Evolutionary conservation across 2,329 filamentous ascomycete species (phyloP).

Genomic region (Neophaeococcomyces aloes): DNA sequence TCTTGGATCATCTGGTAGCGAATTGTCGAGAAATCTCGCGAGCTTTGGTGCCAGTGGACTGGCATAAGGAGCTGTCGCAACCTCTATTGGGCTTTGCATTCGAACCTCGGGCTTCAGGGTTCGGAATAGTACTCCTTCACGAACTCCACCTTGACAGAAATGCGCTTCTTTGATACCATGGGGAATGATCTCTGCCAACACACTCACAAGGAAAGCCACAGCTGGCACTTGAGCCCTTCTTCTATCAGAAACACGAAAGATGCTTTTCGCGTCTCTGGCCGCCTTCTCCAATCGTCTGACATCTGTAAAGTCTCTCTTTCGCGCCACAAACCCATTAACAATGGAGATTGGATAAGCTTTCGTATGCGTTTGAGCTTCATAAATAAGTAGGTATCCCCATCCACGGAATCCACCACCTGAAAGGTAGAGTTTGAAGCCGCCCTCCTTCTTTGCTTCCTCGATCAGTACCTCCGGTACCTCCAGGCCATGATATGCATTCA

Average conservation of each 20-base stretch:
- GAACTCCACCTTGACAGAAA: constrained; percentile 78
- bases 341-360: constrained; percentile 72
- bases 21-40: constrained; percentile 36
- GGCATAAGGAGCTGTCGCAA: constrained; percentile 47
- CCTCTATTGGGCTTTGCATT: constrained; percentile 56
- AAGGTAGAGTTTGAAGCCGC: constrained; percentile 63
- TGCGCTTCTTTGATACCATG: constrained; percentile 58
- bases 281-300: constrained; percentile 71
- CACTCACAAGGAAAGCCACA: constrained; percentile 66
- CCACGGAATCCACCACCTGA: constrained; percentile 84
- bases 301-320: constrained; percentile 61
- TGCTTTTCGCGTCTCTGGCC: constrained; percentile 60
- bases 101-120: constrained; percentile 48
- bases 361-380: constrained; percentile 57
- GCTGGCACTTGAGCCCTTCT: constrained; percentile 73
- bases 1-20: constrained; percentile 31
- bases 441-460: constrained; percentile 33
- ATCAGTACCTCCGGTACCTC: constrained; percentile 48
- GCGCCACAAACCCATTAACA: constrained; percentile 67
- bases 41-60: constrained; percentile 37
- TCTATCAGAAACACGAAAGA: constrained; percentile 68
- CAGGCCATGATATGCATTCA: constrained; percentile 44
- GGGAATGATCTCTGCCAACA: constrained; percentile 60
- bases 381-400: constrained; percentile 82
- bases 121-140: constrained; percentile 65